These are phyloP conservation scores for Exophiala sp. DNA, from an alignment of 2,329 filamentous ascomycete genomes.

Conservation along the genomic window DNA sequence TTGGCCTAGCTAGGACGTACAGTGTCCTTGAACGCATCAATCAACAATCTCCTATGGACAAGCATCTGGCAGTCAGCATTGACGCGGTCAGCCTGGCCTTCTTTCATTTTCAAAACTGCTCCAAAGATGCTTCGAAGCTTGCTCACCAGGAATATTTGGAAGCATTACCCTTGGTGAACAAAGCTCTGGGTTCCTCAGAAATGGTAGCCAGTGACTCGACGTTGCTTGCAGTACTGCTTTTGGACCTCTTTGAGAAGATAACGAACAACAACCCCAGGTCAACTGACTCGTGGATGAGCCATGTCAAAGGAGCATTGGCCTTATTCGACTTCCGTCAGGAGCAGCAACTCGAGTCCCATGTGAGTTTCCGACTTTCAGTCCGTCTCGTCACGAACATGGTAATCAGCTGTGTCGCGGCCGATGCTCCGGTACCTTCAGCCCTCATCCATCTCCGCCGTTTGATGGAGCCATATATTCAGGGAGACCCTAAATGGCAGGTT, in stretches of 20 bases:
- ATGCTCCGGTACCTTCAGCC: constrained; percentile 37
- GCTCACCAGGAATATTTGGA: constrained; percentile 24
- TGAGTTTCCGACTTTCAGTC: constrained; percentile 23
- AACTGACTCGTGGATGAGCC: constrained; percentile 37
- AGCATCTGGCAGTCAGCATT: constrained; percentile 28
- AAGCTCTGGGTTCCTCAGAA: constrained; percentile 31
- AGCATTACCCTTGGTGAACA: constrained; percentile 35
- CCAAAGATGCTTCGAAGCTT: constrained; percentile 4
- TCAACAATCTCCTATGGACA: constrained; percentile 14
- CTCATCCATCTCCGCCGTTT: constrained; percentile 39
- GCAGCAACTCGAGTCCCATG: constrained; percentile 28
- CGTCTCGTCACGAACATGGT: constrained; percentile 31
- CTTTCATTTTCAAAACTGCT: constrained; percentile 24
- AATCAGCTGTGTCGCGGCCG: constrained; percentile 31
- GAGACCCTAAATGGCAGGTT: constrained; percentile 33
- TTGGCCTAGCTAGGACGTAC: constrained; percentile 24
- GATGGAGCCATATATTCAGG: constrained; percentile 27
- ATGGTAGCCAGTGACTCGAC: constrained; percentile 32
- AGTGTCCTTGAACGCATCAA: constrained; percentile 20
- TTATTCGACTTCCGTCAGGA: constrained; percentile 34
- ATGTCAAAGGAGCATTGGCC: constrained; percentile 36
- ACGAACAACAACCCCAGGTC: constrained; percentile 15
- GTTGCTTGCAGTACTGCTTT: constrained; percentile 35
- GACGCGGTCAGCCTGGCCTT: constrained; percentile 30
- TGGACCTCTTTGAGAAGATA: constrained; percentile 37